phyloP scores from a whole-genome alignment of 495 filamentous ascomycete genomes.

The Xylaria nigripes region DNA sequence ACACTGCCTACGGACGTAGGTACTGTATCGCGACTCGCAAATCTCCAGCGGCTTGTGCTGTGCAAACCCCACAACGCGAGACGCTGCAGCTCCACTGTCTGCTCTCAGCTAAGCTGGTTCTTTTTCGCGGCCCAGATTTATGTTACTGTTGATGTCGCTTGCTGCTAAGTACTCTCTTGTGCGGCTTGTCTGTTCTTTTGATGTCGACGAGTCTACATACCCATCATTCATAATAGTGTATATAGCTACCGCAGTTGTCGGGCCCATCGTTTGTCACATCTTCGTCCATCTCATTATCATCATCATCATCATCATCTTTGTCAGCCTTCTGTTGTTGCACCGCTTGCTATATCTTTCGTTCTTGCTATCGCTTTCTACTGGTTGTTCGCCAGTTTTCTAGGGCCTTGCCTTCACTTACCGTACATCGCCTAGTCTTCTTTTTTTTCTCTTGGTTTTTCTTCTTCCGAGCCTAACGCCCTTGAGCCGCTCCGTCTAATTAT shows the following conservation, averaged over 20 bases:
- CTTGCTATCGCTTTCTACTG: background rate
- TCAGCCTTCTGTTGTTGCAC: background rate
- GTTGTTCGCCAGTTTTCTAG: background rate
- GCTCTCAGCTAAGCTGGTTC: constrained; percentile 1
- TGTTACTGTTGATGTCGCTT: too few relatives aligned
- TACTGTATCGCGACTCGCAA: constrained; percentile 13
- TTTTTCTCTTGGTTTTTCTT: background rate
- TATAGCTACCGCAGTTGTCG: background rate
- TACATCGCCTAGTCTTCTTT: background rate
- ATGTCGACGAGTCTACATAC: background rate
- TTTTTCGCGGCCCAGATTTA: constrained; percentile 1
- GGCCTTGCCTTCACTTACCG: background rate
- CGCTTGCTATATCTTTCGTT: background rate
- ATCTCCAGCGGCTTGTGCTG: constrained; percentile 7
- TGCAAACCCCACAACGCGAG: constrained; percentile 12
- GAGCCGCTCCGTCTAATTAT: constrained; percentile 18
- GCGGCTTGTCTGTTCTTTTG: background rate
- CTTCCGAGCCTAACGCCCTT: background rate
- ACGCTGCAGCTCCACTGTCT: constrained; percentile 10
- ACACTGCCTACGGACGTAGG: too few relatives aligned
- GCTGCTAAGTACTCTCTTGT: too few relatives aligned
- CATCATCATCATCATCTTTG: too few relatives aligned
- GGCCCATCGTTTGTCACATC: constrained; percentile 1
- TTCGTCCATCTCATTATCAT: background rate
- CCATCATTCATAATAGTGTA: background rate